Conservation (phyloP, 805 yeast species). For the Jamesozyma gamospora region DNA sequence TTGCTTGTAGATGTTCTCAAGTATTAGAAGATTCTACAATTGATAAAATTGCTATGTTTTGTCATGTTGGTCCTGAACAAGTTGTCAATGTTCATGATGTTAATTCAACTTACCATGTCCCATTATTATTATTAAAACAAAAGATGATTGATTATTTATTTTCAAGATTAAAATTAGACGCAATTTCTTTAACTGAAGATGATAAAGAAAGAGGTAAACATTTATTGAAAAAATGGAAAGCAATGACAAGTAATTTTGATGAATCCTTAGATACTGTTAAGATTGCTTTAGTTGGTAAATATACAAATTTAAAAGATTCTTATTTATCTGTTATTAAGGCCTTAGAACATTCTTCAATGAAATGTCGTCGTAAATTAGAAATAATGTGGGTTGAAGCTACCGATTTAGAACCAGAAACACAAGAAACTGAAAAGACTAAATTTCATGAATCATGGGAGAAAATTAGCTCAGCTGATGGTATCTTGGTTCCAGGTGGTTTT, state of each 20-base stretch:
- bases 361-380: conserved; percentile 71
- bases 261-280: conserved; percentile 76
- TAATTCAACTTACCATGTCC: conserved; percentile 95
- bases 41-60: conserved; percentile 95
- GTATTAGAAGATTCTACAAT: conserved; percentile 75
- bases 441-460: conserved; percentile 94
- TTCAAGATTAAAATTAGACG: conserved; percentile 53
- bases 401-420: conserved; percentile 70
- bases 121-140: conserved; percentile 81
- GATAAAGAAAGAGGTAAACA: conserved; percentile 56
- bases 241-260: conserved; percentile 71
- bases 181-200: conserved; percentile 37
- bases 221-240: conserved; percentile 69
- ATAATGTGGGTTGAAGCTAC: conserved; percentile 95
- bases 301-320: conserved; percentile 90
- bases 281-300: conserved; percentile 95
- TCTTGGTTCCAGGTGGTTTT: conserved; percentile 96
- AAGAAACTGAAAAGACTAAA: conserved; percentile 52
- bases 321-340: conserved; percentile 92
- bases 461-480: conserved; percentile 90
- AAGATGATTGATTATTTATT: conserved; percentile 64
- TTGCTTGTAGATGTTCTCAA: conserved; percentile 93
- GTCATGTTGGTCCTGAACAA: conserved; percentile 98
- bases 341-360: conserved; percentile 90
- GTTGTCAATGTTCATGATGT: conserved; percentile 96